Evolutionary conservation across 2,329 filamentous ascomycete genomes (phyloP).

Genomic region (Ceratocystis harringtonii): DNA sequence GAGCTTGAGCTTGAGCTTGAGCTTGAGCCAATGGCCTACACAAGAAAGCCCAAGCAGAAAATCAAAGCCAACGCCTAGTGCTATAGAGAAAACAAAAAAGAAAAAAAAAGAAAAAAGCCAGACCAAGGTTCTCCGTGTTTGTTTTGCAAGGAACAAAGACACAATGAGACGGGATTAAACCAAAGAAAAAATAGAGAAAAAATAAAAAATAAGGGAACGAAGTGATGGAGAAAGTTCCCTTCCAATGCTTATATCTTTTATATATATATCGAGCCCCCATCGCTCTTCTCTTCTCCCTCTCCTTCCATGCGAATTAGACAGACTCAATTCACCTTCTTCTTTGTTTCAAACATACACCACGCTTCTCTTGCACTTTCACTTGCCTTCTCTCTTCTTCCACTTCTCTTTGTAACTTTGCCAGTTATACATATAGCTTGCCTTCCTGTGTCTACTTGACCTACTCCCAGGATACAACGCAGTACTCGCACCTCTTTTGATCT

Average conservation of each 20-base stretch:
- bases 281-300: background rate
- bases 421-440: background rate
- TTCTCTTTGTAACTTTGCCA: background rate
- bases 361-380: background rate
- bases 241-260: background rate
- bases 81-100: background rate
- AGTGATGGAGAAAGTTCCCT: background rate
- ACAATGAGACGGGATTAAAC: constrained; percentile 4
- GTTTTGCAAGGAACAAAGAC: constrained; percentile 2
- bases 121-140: background rate
- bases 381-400: background rate
- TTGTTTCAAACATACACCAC: background rate
- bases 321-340: background rate
- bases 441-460: background rate
- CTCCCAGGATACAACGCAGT: background rate
- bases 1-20: constrained; percentile 4
- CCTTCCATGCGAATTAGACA: constrained; percentile 2
- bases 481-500: background rate
- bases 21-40: background rate
- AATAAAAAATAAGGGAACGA: background rate
- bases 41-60: background rate
- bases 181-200: background rate
- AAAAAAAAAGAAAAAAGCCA: background rate
- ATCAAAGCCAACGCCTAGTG: background rate
- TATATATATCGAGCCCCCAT: constrained; percentile 5